These are phyloP conservation scores for Saccharomycopsis selenospora DNA, from an alignment of 805 yeast genomes.

Conservation along the genomic window DNA sequence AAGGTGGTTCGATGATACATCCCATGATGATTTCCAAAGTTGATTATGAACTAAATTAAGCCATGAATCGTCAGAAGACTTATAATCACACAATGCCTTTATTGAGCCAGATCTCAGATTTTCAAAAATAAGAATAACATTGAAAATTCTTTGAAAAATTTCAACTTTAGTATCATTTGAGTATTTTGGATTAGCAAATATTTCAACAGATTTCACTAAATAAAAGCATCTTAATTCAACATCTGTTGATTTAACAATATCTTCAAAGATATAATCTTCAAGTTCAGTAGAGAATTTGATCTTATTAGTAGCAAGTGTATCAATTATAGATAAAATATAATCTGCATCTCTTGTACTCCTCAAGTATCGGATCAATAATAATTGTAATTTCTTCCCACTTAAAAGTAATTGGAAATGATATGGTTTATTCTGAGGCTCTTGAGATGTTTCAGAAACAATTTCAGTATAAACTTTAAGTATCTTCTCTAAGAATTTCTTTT, in stretches of 20 bases:
- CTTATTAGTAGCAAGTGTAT: conserved; percentile 36
- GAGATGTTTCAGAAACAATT: conserved; percentile 35
- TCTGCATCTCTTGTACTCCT: conserved; percentile 28
- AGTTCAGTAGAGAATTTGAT: conserved; percentile 48
- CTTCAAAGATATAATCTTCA: conserved; percentile 50
- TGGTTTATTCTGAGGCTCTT: conserved; percentile 38
- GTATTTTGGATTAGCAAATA: conserved; percentile 39
- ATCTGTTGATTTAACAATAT: conserved; percentile 48
- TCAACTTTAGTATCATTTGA: conserved; percentile 51
- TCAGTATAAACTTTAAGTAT: conserved; percentile 38
- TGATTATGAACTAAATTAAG: conserved; percentile 50
- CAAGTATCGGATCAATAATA: conserved; percentile 35
- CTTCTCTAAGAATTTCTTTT: conserved; percentile 38
- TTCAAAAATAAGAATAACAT: conserved; percentile 58
- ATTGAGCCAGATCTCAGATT: conserved; percentile 43
- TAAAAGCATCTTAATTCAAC: conserved; percentile 34
- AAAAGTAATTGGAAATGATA: conserved; percentile 58
- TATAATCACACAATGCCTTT: conserved; percentile 34
- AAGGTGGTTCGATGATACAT: conserved; percentile 41
- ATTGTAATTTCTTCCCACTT: conserved; percentile 43
- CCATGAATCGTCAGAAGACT: conserved; percentile 46
- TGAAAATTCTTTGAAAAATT: conserved; percentile 53
- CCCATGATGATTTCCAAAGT: conserved; percentile 64
- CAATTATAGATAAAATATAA: conserved; percentile 35
- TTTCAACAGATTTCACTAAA: conserved; percentile 45